phyloP scores from a whole-genome alignment of 129 eudicot genomes.

The Saposhnikovia divaricata region DNA sequence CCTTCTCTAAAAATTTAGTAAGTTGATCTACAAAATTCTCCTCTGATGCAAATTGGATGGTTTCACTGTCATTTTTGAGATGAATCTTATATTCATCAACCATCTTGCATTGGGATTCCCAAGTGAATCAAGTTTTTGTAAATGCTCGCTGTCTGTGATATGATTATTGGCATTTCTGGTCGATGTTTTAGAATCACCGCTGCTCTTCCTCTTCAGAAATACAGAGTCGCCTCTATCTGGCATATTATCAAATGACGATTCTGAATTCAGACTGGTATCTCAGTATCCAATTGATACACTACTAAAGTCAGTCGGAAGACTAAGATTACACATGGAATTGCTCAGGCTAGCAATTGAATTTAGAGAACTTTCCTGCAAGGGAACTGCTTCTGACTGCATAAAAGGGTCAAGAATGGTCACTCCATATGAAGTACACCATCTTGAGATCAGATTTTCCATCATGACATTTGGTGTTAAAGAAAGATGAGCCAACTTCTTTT shows the following conservation, averaged over 20 bases:
- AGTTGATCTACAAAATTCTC: slow-evolving; percentile 43
- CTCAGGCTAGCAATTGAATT: slow-evolving; percentile 64
- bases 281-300: slow-evolving; percentile 47
- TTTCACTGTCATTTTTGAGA: slow-evolving; percentile 32
- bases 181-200: not conserved
- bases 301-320: slow-evolving; percentile 62
- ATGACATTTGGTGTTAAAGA: slow-evolving; percentile 45
- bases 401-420: slow-evolving; percentile 34
- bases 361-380: slow-evolving; percentile 44
- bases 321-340: slow-evolving; percentile 51
- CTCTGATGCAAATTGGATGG: slow-evolving; percentile 24
- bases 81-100: slow-evolving; percentile 41
- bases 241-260: slow-evolving; percentile 1
- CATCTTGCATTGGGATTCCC: slow-evolving; percentile 61
- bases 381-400: slow-evolving; percentile 19
- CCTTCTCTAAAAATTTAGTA: slow-evolving; percentile 48
- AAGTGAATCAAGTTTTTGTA: slow-evolving; percentile 36
- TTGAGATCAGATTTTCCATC: slow-evolving; percentile 46
- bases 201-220: not conserved
- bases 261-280: slow-evolving; percentile 30
- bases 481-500: slow-evolving; percentile 29
- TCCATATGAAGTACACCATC: slow-evolving; percentile 47
- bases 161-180: slow-evolving; percentile 13
- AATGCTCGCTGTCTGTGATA: slow-evolving; percentile 25
- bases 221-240: not conserved